Conservation (phyloP, 164 flowering plant genomes). For the Magnolia officinalis region DNA sequence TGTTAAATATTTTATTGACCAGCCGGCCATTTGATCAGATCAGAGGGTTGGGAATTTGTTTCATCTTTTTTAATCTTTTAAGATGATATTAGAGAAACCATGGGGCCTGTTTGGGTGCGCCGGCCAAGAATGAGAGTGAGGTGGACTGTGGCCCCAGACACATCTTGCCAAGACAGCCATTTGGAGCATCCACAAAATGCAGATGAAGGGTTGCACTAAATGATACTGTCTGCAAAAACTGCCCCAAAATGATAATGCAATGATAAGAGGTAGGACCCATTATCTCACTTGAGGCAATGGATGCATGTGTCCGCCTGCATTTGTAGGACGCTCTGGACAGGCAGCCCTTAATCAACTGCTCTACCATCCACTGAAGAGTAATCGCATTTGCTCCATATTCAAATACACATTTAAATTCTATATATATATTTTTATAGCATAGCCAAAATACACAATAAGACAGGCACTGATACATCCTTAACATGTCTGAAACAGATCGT, state of each 20-base stretch:
- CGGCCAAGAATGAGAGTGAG: not conserved
- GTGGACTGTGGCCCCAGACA: not conserved
- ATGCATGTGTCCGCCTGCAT: not conserved
- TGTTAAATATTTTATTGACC: too few relatives aligned
- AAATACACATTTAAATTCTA: too few relatives aligned
- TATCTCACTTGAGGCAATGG: not conserved
- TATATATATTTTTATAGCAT: too few relatives aligned
- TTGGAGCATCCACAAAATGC: not conserved
- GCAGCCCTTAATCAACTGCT: too few relatives aligned
- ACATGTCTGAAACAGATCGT: constrained; percentile 47
- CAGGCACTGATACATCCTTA: not conserved
- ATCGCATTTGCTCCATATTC: too few relatives aligned
- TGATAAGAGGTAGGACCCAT: too few relatives aligned
- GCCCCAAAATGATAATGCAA: too few relatives aligned
- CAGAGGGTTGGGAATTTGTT: not conserved
- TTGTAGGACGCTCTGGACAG: too few relatives aligned
- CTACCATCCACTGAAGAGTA: too few relatives aligned
- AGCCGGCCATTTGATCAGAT: not conserved
- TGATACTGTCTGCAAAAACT: too few relatives aligned
- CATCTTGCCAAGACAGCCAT: not conserved
- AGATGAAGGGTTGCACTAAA: not conserved
- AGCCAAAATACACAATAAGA: not conserved
- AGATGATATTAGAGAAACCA: not conserved
- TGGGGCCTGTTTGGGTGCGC: not conserved
- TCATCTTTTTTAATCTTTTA: not conserved